phyloP scores from a whole-genome alignment of 495 filamentous ascomycete species.

The Hypoxylon fuscum region DNA sequence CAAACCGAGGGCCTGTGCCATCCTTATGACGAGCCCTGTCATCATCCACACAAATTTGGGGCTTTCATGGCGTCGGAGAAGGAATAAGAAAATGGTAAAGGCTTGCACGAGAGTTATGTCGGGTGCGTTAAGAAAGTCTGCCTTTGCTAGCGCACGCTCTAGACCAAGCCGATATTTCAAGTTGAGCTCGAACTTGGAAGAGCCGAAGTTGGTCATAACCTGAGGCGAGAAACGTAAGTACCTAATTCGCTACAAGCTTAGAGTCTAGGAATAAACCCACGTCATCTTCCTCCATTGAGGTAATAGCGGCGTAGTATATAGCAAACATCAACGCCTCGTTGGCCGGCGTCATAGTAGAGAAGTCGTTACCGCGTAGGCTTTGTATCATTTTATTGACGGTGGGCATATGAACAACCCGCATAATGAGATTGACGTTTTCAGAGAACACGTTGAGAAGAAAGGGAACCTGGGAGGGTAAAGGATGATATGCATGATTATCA shows the following conservation, averaged over 20 bases:
- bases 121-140: slow-evolving; percentile 59
- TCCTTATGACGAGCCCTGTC: slow-evolving; percentile 59
- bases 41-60: slow-evolving; percentile 64
- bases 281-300: slow-evolving; percentile 67
- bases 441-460: slow-evolving; percentile 61
- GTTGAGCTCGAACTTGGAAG: slow-evolving; percentile 58
- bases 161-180: slow-evolving; percentile 63
- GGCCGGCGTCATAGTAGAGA: slow-evolving; percentile 48
- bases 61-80: slow-evolving; percentile 60
- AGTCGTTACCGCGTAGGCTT: slow-evolving; percentile 45
- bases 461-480: slow-evolving; percentile 61
- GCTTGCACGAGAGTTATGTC: slow-evolving; percentile 59
- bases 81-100: slow-evolving; percentile 56
- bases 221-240: slow-evolving; percentile 35
- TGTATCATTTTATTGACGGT: slow-evolving; percentile 58
- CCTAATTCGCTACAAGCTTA: slow-evolving; percentile 6
- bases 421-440: slow-evolving; percentile 62
- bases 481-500: slow-evolving; percentile 56
- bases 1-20: slow-evolving; percentile 60
- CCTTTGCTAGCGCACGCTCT: slow-evolving; percentile 63
- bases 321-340: slow-evolving; percentile 68
- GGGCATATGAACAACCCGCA: slow-evolving; percentile 62
- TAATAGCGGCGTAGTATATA: slow-evolving; percentile 67
- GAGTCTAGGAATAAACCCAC: slow-evolving; percentile 33
- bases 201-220: slow-evolving; percentile 60